Percentiles rank a stretch among this genome's conserved stretches.
Evolutionary conservation across 352 stramenopile genomes (phyloP).

Genomic region (Phytophthora idaei): DNA sequence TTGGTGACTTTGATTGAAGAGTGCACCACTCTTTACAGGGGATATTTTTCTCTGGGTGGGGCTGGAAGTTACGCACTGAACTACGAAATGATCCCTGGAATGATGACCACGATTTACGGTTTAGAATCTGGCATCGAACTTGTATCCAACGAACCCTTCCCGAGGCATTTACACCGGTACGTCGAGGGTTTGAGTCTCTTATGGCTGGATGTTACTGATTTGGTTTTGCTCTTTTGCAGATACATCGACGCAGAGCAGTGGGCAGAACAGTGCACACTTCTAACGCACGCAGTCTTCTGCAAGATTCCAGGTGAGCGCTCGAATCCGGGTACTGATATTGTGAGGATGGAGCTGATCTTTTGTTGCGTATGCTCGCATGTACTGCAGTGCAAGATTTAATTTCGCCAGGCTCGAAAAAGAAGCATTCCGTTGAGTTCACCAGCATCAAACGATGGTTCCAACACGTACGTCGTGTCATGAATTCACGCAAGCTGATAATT

Average conservation of each 20-base stretch:
- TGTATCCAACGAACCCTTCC: constrained; percentile 25
- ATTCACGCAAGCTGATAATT: neutral
- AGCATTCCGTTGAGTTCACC: constrained; percentile 62
- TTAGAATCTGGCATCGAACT: constrained; percentile 6
- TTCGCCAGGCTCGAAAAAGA: constrained; percentile 50
- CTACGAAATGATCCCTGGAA: constrained; percentile 37
- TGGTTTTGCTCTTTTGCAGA: constrained; percentile 24
- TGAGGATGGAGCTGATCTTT: constrained; percentile 7
- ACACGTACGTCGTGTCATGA: constrained; percentile 54
- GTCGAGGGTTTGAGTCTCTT: neutral
- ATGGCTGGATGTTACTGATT: constrained; percentile 10
- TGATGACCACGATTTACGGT: constrained; percentile 38
- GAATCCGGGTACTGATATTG: neutral
- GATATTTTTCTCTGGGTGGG: constrained; percentile 56
- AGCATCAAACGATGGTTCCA: constrained; percentile 84
- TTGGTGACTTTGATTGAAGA: constrained; percentile 48
- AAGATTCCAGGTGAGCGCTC: constrained; percentile 67
- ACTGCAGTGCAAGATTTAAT: constrained; percentile 80
- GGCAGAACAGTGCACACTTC: constrained; percentile 77
- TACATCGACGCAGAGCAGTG: constrained; percentile 65
- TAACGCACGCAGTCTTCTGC: constrained; percentile 83
- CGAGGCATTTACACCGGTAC: constrained; percentile 40
- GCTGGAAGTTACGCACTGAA: constrained; percentile 33
- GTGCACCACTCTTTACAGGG: constrained; percentile 55
- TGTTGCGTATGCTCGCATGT: neutral